Conservation (phyloP, 148 eudicot species). For the Rhododendron williamsianum region DNA sequence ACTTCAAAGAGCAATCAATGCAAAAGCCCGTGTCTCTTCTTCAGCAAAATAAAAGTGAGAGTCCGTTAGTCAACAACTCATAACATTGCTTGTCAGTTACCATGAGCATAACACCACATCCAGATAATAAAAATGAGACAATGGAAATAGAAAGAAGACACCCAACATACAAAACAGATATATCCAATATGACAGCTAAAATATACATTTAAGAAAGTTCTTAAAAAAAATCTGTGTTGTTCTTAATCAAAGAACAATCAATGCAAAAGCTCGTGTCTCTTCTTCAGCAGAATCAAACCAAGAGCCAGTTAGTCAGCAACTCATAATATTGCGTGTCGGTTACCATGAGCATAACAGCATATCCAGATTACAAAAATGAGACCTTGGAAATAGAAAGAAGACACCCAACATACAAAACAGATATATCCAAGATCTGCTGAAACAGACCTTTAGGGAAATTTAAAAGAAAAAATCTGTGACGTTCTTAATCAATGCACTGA, state of each 20-base stretch:
- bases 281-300: not conserved
- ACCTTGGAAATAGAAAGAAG: too few species aligned
- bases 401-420: not conserved
- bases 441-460: not conserved
- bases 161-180: not conserved
- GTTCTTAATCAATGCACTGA: not conserved
- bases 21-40: constrained; percentile 6
- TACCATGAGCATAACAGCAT: not conserved
- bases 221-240: not conserved
- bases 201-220: not conserved
- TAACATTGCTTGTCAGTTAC: constrained; percentile 8
- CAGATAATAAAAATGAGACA: constrained; percentile 5
- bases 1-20: constrained; percentile 9
- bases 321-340: not conserved
- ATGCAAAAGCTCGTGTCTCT: too few species aligned
- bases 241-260: too few species aligned
- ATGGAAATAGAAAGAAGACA: not conserved
- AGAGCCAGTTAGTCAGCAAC: not conserved
- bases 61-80: constrained; percentile 6
- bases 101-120: constrained; percentile 6
- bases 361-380: constrained; percentile 9
- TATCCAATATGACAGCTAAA: not conserved
- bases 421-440: not conserved
- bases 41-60: not conserved
- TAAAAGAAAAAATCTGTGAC: not conserved